Percentiles rank a stretch among this genome's conserved stretches.
Evolutionary conservation across 139 green algal species (phyloP).

Genomic region (Nannochloris sp.): DNA sequence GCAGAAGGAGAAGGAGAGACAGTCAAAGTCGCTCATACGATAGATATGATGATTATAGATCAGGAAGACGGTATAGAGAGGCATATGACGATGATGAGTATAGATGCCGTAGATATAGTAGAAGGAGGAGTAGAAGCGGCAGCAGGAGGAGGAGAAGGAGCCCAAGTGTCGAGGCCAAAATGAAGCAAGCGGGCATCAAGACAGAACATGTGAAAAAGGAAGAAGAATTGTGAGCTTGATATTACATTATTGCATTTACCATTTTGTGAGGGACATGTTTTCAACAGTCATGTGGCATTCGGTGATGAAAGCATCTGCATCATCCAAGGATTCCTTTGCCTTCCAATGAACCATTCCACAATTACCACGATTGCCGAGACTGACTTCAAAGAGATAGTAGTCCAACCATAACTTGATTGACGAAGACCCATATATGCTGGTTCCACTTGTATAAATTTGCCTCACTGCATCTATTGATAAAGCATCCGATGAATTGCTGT

Average conservation of each 20-base stretch:
- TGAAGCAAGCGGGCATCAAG: background rate
- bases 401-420: slow-evolving; percentile 53
- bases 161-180: background rate
- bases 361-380: slow-evolving; percentile 7
- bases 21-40: too few relatives aligned
- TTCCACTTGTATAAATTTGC: slow-evolving; percentile 23
- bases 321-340: slow-evolving; percentile 14
- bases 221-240: background rate
- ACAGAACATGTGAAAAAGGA: background rate
- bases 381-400: slow-evolving; percentile 33
- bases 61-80: background rate
- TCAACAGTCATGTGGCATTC: background rate
- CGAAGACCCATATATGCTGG: slow-evolving; percentile 30
- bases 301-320: background rate
- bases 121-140: background rate
- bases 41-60: background rate
- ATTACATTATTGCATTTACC: background rate
- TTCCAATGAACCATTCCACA: slow-evolving; percentile 52
- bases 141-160: slow-evolving; percentile 7
- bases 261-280: background rate
- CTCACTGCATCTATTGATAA: background rate
- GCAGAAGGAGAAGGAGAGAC: background rate
- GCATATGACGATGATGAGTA: background rate
- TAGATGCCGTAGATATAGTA: background rate
- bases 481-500: background rate